Base-by-base conservation (phyloP, 192 early-diverging fungal genomes). In the Coemansia sp. region DNA sequence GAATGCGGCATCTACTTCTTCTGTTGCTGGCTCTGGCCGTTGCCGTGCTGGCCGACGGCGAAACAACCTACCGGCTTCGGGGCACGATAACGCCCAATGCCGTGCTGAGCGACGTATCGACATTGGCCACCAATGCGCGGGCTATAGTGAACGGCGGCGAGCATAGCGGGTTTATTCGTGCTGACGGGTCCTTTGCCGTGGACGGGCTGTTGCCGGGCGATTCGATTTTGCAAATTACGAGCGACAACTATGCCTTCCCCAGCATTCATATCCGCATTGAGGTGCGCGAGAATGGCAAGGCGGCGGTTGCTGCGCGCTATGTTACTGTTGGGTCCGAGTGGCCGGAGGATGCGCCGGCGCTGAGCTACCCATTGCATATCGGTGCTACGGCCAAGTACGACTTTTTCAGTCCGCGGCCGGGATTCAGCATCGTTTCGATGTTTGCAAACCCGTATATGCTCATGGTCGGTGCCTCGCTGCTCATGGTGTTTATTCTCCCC, bases 371-470 rank as follows among this genome's bases (percentile, higher is more conserved):
- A 13, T 33, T 77, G 60, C 54, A 51, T 33, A 45, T 77, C 14
- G 36, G 37, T 23, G 68, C 75, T 4, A 31, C 44, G 31, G 64
- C 32, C 10, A 67, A 72, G 42, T 72, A 67, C 37, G 69, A 72
- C 22, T 77, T 77, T 42, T 75, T 67, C 48, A 75, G 63, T 4
- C 59, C 56, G 34, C 76, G 84, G 10, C 79, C 81, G 52, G 74
- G 74, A 21, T 81, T 86, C 67, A 80, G 80, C 47, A 51, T 80
- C 20, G 50, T 72, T 29, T 38, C 75, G 12, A 65, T 86, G 61
- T 75, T 86, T 44, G 61, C 68, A 0, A 86, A 84, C 47, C 84
- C 84, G 9, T 84, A 84, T 58, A 72, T 86, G 51, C 51, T 86
- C 41, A 84, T 86, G 82, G 75, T 78, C 38, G 79, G 77, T 20